These are phyloP conservation scores for Penicillium coprophilum DNA, from an alignment of 495 filamentous ascomycete genomes.

Conservation along the genomic window DNA sequence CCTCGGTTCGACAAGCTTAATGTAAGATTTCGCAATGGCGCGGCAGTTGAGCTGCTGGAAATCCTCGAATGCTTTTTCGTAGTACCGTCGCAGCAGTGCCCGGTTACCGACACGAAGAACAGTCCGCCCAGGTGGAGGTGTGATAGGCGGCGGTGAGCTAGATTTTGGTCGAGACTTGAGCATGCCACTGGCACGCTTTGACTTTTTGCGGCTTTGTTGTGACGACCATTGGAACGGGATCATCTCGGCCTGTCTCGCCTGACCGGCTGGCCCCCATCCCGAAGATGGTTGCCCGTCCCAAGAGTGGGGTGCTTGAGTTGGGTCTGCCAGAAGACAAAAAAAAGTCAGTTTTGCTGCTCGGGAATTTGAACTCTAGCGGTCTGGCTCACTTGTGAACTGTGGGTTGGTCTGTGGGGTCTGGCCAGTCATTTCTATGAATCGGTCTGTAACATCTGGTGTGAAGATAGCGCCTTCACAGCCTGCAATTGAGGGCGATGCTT, in stretches of 20 bases:
- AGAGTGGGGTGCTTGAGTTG: constrained; percentile 14
- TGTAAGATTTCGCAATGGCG: constrained; percentile 70
- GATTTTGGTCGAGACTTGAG: constrained; percentile 24
- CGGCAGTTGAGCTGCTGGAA: constrained; percentile 51
- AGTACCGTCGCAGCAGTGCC: constrained; percentile 59
- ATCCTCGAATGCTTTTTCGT: constrained; percentile 49
- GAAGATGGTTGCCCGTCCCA: constrained; percentile 25
- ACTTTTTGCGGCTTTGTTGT: constrained; percentile 30
- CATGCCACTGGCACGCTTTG: constrained; percentile 27
- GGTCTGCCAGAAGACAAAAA: constrained; percentile 9
- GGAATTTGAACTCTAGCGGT: no score
- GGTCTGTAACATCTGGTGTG: constrained; percentile 40
- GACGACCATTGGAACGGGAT: constrained; percentile 45
- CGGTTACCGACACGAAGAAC: constrained; percentile 57
- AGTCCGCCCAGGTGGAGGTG: constrained; percentile 29
- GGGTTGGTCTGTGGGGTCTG: constrained; percentile 23
- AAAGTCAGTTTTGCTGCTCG: background rate
- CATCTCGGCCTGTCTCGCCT: constrained; percentile 22
- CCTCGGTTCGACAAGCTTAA: constrained; percentile 79
- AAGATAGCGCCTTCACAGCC: constrained; percentile 40
- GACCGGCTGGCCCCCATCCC: constrained; percentile 24
- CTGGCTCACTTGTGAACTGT: constrained; percentile 26
- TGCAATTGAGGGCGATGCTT: constrained; percentile 38
- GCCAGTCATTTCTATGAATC: constrained; percentile 35
- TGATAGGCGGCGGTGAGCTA: constrained; percentile 23